Percentiles rank a stretch among this genome's conserved stretches.
Conservation (phyloP, 768 basidiomycete genomes). For the Phaeolepiota aurea region DNA sequence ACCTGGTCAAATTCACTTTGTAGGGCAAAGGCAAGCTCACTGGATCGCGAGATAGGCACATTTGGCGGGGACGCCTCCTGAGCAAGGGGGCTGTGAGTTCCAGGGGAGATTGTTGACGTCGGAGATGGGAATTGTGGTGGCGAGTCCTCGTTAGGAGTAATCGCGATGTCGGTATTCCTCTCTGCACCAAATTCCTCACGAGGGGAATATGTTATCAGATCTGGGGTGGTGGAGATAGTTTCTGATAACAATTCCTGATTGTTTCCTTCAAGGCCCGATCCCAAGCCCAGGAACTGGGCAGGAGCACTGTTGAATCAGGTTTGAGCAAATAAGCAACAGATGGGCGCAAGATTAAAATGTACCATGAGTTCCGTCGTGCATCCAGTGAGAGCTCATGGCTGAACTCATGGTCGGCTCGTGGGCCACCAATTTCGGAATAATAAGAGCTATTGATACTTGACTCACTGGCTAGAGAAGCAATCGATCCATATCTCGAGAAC, state of each 20-base stretch:
- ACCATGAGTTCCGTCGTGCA: slow-evolving; percentile 34
- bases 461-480: slow-evolving; percentile 53
- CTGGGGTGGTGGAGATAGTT: slow-evolving; percentile 4
- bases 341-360: slow-evolving; percentile 13
- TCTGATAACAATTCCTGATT: slow-evolving; percentile 13
- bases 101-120: slow-evolving; percentile 34
- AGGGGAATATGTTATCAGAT: slow-evolving; percentile 13
- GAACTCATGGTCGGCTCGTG: slow-evolving; percentile 16
- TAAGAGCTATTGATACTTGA: slow-evolving; percentile 44
- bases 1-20: slow-evolving; percentile 20
- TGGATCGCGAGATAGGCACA: slow-evolving; percentile 23
- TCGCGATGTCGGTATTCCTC: not conserved
- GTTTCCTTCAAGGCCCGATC: slow-evolving; percentile 34
- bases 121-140: slow-evolving; percentile 26
- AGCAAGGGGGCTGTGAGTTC: slow-evolving; percentile 18
- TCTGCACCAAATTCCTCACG: slow-evolving; percentile 16
- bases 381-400: slow-evolving; percentile 17
- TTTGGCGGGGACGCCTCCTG: slow-evolving; percentile 10
- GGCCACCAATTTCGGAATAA: slow-evolving; percentile 32
- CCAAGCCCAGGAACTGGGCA: slow-evolving; percentile 17
- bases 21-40: slow-evolving; percentile 27
- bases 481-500: slow-evolving; percentile 52
- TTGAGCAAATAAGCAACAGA: not conserved
- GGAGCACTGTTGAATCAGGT: not conserved
- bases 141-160: not conserved